Evolutionary conservation across 805 yeast genomes (phyloP), one percentile per base, ranked within the genome.

Genomic region (Teunomyces aglyptinius): DNA sequence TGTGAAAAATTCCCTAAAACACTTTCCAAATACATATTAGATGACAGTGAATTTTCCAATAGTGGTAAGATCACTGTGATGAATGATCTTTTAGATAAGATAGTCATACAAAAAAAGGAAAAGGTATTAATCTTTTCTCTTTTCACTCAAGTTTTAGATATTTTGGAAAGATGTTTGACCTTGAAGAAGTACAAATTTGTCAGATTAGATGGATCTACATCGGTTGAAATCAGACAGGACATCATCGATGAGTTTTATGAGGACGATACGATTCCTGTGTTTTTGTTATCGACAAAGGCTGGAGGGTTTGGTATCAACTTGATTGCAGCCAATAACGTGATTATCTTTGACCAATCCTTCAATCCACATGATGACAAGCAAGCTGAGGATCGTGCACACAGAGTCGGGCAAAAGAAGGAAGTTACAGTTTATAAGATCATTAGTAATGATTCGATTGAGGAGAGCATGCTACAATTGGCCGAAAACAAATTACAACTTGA

Each of bases 301-400:
- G 99, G 99, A 61, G 99, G 99, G 1, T 94, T 94, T 68, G 99
- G 99, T 48, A 94, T 94, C 67, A 94, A 94, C 60, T 76, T 94
- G 57, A 94, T 96, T 1, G 94, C 96, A 60, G 98, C 99, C 6
- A 92, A 89, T 61, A 82, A 85, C 50, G 99, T 94, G 2, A 76
- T 94, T 44, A 87, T 94, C 27, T 91, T 84, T 61, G 99, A 94
- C 63, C 92, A 90, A 63, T 85, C 95, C 43, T 94, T 94, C 71
- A 94, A 94, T 61, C 99, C 99, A 0, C 99, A 94, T 65, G 99
- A 94, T 64, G 99, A 94, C 61, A 86, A 86, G 61, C 99, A 94
- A 70, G 99, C 99, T 1, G 98, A 95, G 63, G 99, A 94, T 65
- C 81, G 99, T 61, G 96, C 98, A 0, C 99, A 94, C 65, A 80